Percentiles rank a stretch among this genome's conserved stretches.
Evolutionary conservation across 441 rosid species (phyloP).

Genomic region (Lagerstroemia fauriei): DNA sequence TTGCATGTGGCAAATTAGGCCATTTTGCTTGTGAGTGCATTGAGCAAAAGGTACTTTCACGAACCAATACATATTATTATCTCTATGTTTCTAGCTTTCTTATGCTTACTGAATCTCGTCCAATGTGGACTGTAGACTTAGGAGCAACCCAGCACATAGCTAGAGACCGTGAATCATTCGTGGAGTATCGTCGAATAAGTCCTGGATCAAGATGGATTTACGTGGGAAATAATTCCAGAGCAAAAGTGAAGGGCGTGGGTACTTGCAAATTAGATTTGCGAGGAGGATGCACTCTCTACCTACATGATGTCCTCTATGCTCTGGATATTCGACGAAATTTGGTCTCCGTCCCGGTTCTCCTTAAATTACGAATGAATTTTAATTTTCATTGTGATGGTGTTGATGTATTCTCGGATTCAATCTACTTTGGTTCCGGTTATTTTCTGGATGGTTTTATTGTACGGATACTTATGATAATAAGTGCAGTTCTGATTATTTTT

Average conservation of each 20-base stretch:
- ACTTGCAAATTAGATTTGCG: conserved; percentile 12
- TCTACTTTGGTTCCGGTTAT: not conserved
- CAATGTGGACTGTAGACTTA: conserved; percentile 16
- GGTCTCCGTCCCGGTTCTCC: not conserved
- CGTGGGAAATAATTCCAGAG: conserved; percentile 5
- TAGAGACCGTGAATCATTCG: not conserved
- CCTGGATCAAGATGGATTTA: not conserved
- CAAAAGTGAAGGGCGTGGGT: conserved; percentile 16
- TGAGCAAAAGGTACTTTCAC: not conserved
- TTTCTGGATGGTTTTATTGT: conserved; percentile 6
- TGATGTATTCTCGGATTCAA: not conserved
- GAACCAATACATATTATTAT: not conserved
- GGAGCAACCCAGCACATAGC: conserved; percentile 10
- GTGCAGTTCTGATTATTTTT: no score
- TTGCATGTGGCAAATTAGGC: not conserved
- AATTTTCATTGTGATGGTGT: conserved; percentile 3
- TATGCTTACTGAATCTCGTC: not conserved
- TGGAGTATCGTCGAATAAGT: conserved; percentile 13
- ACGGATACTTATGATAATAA: not conserved
- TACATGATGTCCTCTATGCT: conserved; percentile 7
- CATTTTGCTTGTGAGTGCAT: conserved; percentile 16
- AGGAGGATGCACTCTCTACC: not conserved
- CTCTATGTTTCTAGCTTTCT: not conserved
- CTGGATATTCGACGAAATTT: not conserved
- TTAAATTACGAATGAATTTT: not conserved